phyloP scores from a whole-genome alignment of 1,139 yeast genomes.

The Pichia sp. region DNA sequence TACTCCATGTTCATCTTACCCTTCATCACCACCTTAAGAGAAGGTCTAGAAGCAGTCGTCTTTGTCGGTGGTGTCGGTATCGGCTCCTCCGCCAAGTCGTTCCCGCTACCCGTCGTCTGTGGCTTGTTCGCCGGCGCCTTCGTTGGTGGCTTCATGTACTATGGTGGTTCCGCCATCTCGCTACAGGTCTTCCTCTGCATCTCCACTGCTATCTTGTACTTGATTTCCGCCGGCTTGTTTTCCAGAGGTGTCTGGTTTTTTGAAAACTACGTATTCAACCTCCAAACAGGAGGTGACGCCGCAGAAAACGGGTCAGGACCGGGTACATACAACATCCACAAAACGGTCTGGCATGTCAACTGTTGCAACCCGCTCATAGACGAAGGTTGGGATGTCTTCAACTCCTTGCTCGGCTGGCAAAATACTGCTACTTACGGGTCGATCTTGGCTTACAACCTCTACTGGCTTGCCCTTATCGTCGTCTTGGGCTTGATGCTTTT shows the following conservation, averaged over 20 bases:
- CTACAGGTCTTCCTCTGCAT: constrained; percentile 74
- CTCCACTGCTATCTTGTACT: constrained; percentile 77
- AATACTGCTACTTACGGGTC: constrained; percentile 88
- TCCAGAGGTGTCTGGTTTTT: constrained; percentile 89
- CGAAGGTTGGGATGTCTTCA: constrained; percentile 91
- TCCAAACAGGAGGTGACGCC: constrained; percentile 79
- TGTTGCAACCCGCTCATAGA: constrained; percentile 88
- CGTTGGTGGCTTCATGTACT: constrained; percentile 66
- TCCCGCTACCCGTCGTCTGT: constrained; percentile 77
- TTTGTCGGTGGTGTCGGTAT: constrained; percentile 75
- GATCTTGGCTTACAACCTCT: constrained; percentile 73
- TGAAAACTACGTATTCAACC: constrained; percentile 60
- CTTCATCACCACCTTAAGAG: constrained; percentile 74
- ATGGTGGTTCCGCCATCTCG: constrained; percentile 67
- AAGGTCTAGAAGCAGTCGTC: constrained; percentile 84
- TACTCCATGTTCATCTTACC: constrained; percentile 77
- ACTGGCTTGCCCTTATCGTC: constrained; percentile 65
- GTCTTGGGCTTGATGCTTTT: constrained; percentile 55
- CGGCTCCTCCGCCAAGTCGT: constrained; percentile 49
- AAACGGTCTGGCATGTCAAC: constrained; percentile 88
- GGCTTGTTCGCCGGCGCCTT: constrained; percentile 68
- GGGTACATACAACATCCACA: constrained; percentile 75
- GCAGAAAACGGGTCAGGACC: constrained; percentile 87
- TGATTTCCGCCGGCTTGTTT: constrained; percentile 82
- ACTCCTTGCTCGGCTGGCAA: constrained; percentile 85